Evolutionary conservation across 2,329 filamentous ascomycete genomes (phyloP).

Genomic region (Neonectria hederae): DNA sequence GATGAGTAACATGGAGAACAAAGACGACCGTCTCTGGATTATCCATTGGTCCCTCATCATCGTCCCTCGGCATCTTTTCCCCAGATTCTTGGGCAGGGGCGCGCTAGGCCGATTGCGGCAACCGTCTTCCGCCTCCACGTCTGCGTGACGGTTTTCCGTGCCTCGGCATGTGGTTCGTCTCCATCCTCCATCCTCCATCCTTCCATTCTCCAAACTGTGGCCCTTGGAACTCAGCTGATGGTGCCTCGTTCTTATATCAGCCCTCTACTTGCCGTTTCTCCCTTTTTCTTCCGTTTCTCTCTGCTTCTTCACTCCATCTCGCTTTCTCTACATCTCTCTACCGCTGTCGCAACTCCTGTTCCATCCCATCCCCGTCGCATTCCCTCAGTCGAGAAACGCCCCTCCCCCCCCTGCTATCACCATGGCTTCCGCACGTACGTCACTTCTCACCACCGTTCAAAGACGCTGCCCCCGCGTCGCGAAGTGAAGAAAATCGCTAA

Average conservation of each 20-base stretch:
- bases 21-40: background rate
- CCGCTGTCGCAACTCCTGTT: background rate
- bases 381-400: constrained; percentile 19
- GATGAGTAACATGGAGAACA: background rate
- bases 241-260: constrained; percentile 34
- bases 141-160: constrained; percentile 27
- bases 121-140: constrained; percentile 21
- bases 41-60: constrained; percentile 19
- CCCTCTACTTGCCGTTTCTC: background rate
- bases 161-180: constrained; percentile 40
- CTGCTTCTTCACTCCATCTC: background rate
- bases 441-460: background rate
- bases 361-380: background rate
- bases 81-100: constrained; percentile 30
- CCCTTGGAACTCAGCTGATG: constrained; percentile 34
- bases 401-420: constrained; percentile 39
- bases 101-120: constrained; percentile 28
- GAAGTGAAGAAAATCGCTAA: constrained; percentile 21
- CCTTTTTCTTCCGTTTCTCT: background rate
- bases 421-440: constrained; percentile 86
- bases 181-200: constrained; percentile 20
- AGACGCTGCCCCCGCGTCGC: background rate
- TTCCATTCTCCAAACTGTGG: constrained; percentile 21
- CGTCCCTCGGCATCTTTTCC: constrained; percentile 42
- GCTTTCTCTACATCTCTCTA: background rate